Percentiles rank a stretch among this genome's conserved stretches.
phyloP scores from a whole-genome alignment of 1,284 basidiomycete species.

The Fomes fomentarius region DNA sequence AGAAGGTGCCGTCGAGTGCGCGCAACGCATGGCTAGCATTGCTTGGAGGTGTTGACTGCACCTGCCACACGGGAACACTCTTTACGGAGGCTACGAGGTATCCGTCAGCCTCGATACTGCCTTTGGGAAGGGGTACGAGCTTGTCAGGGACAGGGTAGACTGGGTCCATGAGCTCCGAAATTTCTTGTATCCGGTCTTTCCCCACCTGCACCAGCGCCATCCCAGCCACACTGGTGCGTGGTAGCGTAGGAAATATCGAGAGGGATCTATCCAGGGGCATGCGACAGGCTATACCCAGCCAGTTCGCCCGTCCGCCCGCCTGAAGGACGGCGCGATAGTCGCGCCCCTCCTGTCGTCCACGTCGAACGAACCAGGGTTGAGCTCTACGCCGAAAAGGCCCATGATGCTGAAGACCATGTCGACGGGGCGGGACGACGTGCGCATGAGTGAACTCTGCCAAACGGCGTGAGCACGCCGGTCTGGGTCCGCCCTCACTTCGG shows the following conservation, averaged over 20 bases:
- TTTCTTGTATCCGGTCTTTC: conserved; percentile 1
- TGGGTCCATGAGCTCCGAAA: conserved; percentile 4
- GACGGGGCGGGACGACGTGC: conserved; percentile 29
- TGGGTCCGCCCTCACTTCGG: not conserved
- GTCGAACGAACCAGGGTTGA: conserved; percentile 23
- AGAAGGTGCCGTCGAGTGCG: conserved; percentile 10
- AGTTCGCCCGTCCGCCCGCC: conserved; percentile 26
- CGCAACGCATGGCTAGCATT: not conserved
- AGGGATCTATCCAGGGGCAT: conserved; percentile 15
- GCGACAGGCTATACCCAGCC: conserved; percentile 21
- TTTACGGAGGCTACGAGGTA: conserved; percentile 5
- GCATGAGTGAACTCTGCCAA: conserved; percentile 29
- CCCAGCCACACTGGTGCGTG: conserved; percentile 19
- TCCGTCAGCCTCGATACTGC: conserved; percentile 14
- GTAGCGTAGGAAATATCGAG: conserved; percentile 30
- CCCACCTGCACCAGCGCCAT: not conserved
- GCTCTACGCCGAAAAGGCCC: conserved; percentile 30
- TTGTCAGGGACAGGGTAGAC: not conserved
- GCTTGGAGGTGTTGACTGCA: not conserved
- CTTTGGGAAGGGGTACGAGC: conserved; percentile 8
- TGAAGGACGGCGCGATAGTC: conserved; percentile 29
- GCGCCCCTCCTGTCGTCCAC: conserved; percentile 27
- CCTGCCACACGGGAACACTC: not conserved
- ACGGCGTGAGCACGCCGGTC: conserved; percentile 13
- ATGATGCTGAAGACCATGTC: conserved; percentile 36